Evolutionary conservation across 2,329 filamentous ascomycete species (phyloP).

Genomic region (Fusarium buharicum): DNA sequence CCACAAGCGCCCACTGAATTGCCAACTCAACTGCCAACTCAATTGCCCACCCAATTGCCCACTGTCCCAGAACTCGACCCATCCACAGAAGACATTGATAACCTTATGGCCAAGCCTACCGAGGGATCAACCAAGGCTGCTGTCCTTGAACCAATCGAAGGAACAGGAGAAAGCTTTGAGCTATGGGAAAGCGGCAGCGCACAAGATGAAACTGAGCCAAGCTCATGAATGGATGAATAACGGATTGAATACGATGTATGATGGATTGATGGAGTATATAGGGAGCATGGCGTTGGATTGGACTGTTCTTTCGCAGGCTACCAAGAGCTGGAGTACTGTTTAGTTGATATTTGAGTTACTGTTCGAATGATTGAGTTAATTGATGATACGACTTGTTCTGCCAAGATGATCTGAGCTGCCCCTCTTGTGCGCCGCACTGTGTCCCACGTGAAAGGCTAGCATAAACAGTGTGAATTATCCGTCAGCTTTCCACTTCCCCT

Average conservation of each 20-base stretch:
- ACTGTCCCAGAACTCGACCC: constrained; percentile 39
- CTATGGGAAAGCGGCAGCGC: constrained; percentile 77
- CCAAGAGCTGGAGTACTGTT: constrained; percentile 47
- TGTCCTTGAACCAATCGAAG: constrained; percentile 65
- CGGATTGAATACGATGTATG: constrained; percentile 1
- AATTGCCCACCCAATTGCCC: constrained; percentile 18
- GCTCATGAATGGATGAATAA: constrained; percentile 38
- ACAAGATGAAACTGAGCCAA: constrained; percentile 63
- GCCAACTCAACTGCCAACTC: constrained; percentile 21
- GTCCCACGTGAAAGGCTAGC: constrained; percentile 31
- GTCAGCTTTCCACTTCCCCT: constrained; percentile 23
- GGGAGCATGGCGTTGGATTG: constrained; percentile 20
- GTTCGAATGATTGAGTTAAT: background rate
- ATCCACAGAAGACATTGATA: constrained; percentile 47
- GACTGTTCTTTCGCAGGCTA: constrained; percentile 41
- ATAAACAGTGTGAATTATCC: constrained; percentile 33
- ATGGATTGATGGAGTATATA: constrained; percentile 15
- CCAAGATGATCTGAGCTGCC: constrained; percentile 4
- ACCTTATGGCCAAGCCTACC: constrained; percentile 52
- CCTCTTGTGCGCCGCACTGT: constrained; percentile 14
- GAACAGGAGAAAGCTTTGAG: constrained; percentile 70
- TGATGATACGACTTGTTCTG: too few species aligned
- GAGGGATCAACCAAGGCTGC: constrained; percentile 57
- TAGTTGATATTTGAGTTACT: constrained; percentile 20
- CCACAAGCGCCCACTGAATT: constrained; percentile 14